These are phyloP conservation scores for Stachybotrys echinatus DNA, from an alignment of 2,329 filamentous ascomycete species.

Conservation along the genomic window DNA sequence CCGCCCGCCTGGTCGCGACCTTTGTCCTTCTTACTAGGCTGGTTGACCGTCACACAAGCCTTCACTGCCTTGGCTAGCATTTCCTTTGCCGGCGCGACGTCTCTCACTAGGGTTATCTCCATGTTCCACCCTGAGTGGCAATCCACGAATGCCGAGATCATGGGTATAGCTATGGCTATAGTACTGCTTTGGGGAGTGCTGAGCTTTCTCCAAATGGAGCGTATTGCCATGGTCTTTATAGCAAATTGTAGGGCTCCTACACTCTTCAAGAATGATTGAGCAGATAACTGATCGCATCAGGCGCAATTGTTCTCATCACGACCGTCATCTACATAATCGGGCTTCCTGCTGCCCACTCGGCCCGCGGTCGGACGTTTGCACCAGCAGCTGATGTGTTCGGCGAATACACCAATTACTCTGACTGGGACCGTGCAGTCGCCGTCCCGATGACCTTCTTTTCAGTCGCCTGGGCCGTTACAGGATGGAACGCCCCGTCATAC, in stretches of 20 bases:
- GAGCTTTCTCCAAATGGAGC: background rate
- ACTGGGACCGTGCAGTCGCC: slow-evolving; percentile 1
- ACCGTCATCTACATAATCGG: background rate
- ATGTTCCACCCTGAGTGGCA: background rate
- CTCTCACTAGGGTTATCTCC: background rate
- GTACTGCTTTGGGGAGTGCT: background rate
- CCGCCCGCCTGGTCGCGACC: background rate
- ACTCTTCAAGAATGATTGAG: too few species aligned
- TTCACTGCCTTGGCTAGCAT: background rate
- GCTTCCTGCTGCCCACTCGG: background rate
- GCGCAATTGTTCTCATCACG: too few species aligned
- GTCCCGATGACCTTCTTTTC: slow-evolving; percentile 1
- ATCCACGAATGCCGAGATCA: background rate
- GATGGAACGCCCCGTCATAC: slow-evolving; percentile 1
- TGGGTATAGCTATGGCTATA: slow-evolving; percentile 1
- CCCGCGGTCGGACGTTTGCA: background rate
- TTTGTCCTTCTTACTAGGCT: background rate
- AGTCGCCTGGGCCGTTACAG: background rate
- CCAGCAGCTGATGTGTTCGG: background rate
- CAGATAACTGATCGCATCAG: too few species aligned
- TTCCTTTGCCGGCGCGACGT: background rate
- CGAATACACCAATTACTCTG: slow-evolving; percentile 1
- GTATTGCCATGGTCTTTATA: background rate
- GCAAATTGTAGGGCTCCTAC: background rate
- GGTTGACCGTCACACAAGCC: background rate